These are phyloP conservation scores for Aspergillus sp. DNA, from an alignment of 2,329 filamentous ascomycete species.

Conservation along the genomic window DNA sequence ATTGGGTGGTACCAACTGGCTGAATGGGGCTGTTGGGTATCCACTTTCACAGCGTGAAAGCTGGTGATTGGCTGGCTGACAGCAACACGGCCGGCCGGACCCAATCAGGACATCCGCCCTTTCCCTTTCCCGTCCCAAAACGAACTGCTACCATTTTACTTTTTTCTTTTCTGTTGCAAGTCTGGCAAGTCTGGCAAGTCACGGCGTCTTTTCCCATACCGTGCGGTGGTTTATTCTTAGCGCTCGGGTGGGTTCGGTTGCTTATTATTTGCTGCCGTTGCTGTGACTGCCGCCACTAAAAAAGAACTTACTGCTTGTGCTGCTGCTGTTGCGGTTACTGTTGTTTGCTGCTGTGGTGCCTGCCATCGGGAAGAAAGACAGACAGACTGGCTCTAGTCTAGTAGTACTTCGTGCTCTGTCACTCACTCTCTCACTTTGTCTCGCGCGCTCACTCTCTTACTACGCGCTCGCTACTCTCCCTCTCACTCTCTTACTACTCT, in stretches of 20 bases:
- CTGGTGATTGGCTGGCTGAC: constrained; percentile 18
- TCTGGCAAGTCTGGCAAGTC: background rate
- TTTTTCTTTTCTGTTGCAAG: constrained; percentile 8
- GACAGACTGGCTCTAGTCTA: background rate
- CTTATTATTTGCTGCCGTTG: constrained; percentile 8
- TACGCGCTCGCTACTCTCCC: constrained; percentile 1
- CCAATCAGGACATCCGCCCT: constrained; percentile 20
- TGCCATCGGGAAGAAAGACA: background rate
- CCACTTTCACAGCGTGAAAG: background rate
- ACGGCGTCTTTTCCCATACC: background rate
- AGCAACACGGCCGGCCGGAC: constrained; percentile 22
- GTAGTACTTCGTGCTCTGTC: background rate
- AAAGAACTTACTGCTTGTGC: background rate
- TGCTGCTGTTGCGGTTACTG: background rate
- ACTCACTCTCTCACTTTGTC: no score
- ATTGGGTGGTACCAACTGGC: constrained; percentile 25
- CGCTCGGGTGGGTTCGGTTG: constrained; percentile 1
- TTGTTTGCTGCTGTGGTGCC: constrained; percentile 3
- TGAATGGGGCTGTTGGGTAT: constrained; percentile 11
- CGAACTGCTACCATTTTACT: constrained; percentile 10
- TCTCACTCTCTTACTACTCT: constrained; percentile 17
- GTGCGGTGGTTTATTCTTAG: constrained; percentile 13
- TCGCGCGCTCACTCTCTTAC: no score
- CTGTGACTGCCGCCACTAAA: background rate
- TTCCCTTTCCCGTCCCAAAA: constrained; percentile 20